Percentiles rank a stretch among this genome's conserved stretches.
phyloP scores from a whole-genome alignment of 31 red algal genomes.

The Porphyra umbilicalis region DNA sequence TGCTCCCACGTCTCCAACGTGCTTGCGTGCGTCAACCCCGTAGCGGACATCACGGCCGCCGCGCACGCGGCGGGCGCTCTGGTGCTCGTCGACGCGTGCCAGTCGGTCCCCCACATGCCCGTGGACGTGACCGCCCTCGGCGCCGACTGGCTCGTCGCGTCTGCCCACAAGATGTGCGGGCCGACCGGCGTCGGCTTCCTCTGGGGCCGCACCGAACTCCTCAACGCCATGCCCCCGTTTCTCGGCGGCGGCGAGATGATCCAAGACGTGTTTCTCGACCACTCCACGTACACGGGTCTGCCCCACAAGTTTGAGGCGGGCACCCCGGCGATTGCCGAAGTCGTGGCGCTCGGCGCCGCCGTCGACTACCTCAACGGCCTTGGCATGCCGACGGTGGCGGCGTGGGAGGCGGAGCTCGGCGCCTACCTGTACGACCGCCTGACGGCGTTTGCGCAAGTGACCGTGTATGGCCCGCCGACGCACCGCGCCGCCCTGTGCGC shows the following conservation, averaged over 20 bases:
- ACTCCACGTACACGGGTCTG: constrained; percentile 60
- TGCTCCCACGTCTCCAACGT: constrained; percentile 87
- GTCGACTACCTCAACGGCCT: constrained; percentile 60
- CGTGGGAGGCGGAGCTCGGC: constrained; percentile 39
- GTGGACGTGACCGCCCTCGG: constrained; percentile 83
- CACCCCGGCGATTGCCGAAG: constrained; percentile 78
- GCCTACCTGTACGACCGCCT: constrained; percentile 67
- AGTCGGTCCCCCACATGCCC: constrained; percentile 87
- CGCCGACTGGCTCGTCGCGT: constrained; percentile 83
- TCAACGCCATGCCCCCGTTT: constrained; percentile 79
- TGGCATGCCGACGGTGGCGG: constrained; percentile 66
- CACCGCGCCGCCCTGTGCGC: constrained; percentile 56
- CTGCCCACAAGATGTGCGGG: constrained; percentile 94
- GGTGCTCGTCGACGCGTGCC: constrained; percentile 90
- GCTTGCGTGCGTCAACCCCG: constrained; percentile 74
- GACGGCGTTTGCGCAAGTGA: constrained; percentile 40
- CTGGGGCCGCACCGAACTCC: constrained; percentile 47
- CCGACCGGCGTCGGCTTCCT: constrained; percentile 96
- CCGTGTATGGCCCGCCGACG: constrained; percentile 55
- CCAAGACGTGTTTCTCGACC: constrained; percentile 61
- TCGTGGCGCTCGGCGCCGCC: constrained; percentile 72
- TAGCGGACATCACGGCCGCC: constrained; percentile 26
- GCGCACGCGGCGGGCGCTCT: constrained; percentile 43
- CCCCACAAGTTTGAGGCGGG: constrained; percentile 98
- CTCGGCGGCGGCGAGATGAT: constrained; percentile 97